Conservation (phyloP, 164 flowering plant species). For the Euptelea pleiosperma region DNA sequence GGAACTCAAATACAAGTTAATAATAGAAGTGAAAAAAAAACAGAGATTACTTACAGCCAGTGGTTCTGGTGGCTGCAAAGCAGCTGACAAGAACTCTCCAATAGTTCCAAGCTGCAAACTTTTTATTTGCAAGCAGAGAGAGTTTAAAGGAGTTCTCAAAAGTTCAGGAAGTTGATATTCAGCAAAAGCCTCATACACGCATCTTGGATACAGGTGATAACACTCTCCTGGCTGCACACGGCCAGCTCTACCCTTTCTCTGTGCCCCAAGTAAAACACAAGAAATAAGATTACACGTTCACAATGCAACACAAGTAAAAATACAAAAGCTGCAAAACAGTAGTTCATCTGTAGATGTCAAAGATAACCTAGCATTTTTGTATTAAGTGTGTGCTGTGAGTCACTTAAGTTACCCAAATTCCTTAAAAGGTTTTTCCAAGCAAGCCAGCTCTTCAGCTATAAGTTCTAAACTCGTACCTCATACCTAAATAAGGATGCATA, state of each 20-base stretch:
- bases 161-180: constrained; percentile 99
- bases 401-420: not conserved
- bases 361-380: not conserved
- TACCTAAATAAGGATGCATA: not conserved
- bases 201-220: constrained; percentile 89
- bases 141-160: constrained; percentile 95
- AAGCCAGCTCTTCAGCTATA: too few relatives aligned
- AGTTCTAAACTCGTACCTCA: too few relatives aligned
- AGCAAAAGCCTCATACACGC: constrained; percentile 94
- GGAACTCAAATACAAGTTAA: not conserved
- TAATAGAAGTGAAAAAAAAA: not conserved
- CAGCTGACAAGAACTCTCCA: constrained; percentile 87
- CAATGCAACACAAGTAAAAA: not conserved
- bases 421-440: constrained; percentile 4
- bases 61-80: constrained; percentile 93
- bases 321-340: too few relatives aligned
- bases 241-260: constrained; percentile 99
- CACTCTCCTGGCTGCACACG: constrained; percentile 99
- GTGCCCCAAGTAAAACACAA: constrained; percentile 23
- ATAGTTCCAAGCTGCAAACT: constrained; percentile 86
- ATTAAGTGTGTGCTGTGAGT: too few relatives aligned
- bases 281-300: constrained; percentile 1
- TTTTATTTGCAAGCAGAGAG: constrained; percentile 98
- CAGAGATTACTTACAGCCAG: constrained; percentile 64
- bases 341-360: too few relatives aligned